These are phyloP conservation scores for Aspergillus indologenus DNA, from an alignment of 495 filamentous ascomycete species.

Conservation along the genomic window DNA sequence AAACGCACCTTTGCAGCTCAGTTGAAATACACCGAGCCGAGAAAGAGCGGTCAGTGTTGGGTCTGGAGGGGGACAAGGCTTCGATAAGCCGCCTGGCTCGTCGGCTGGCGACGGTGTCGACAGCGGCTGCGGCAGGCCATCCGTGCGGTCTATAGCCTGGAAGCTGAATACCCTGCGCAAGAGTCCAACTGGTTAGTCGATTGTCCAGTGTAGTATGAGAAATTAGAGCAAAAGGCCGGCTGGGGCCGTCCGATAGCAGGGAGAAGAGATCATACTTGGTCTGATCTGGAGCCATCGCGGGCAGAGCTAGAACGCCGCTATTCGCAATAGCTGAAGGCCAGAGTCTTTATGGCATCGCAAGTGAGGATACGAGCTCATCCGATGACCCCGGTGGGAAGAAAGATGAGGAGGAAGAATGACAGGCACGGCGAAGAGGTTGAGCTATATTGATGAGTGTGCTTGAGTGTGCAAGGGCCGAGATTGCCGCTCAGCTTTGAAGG, in stretches of 20 bases:
- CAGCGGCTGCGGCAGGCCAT: conserved; percentile 1
- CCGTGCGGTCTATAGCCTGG: neutral
- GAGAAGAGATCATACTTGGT: conserved; percentile 5
- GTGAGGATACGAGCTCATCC: neutral
- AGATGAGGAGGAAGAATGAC: neutral
- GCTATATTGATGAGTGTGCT: neutral
- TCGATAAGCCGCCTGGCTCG: neutral
- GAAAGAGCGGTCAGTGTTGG: conserved; percentile 57
- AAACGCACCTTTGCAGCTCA: conserved; percentile 49
- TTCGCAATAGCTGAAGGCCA: neutral
- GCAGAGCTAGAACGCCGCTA: conserved; percentile 8
- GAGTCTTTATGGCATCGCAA: conserved; percentile 12
- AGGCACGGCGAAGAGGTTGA: neutral
- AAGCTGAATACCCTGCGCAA: neutral
- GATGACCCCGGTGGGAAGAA: neutral
- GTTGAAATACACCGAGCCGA: conserved; percentile 55
- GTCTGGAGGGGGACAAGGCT: conserved; percentile 37
- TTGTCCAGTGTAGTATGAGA: too few species aligned
- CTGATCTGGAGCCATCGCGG: conserved; percentile 15
- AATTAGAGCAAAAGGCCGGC: too few species aligned
- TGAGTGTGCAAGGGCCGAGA: neutral
- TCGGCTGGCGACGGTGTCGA: neutral
- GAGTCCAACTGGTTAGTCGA: neutral
- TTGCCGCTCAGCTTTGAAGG: neutral
- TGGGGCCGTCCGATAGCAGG: too few species aligned